A percentile compares a stretch with the other conserved stretches of the same genome.
phyloP scores from a whole-genome alignment of 2,329 filamentous ascomycete genomes.

The Phoma sp. region DNA sequence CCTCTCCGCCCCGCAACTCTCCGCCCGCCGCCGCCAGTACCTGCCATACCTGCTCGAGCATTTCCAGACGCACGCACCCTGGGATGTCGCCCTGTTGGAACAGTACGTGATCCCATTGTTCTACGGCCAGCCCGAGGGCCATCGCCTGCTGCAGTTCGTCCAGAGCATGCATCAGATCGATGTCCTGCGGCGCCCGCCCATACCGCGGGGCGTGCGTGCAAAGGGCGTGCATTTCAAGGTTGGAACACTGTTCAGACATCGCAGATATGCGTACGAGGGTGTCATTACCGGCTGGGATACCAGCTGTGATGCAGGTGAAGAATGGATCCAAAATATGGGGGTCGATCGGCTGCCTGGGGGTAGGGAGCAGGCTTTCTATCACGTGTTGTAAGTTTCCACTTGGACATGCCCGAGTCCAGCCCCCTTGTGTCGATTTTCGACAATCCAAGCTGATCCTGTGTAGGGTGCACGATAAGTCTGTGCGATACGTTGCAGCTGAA shows the following conservation, averaged over 20 bases:
- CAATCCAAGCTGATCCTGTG: not conserved
- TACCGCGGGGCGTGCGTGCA: conserved; percentile 18
- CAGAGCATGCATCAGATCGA: conserved; percentile 63
- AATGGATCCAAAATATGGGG: conserved; percentile 68
- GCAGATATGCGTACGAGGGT: conserved; percentile 77
- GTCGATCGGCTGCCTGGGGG: conserved; percentile 66
- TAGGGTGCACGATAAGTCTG: conserved; percentile 70
- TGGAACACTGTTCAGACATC: conserved; percentile 85
- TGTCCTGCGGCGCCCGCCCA: conserved; percentile 55
- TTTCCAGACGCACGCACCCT: conserved; percentile 69
- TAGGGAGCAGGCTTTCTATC: conserved; percentile 77
- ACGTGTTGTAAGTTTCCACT: conserved; percentile 73
- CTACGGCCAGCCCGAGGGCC: conserved; percentile 58
- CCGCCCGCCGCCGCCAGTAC: conserved; percentile 58
- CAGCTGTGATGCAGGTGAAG: conserved; percentile 63
- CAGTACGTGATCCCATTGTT: conserved; percentile 71
- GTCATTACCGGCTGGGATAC: conserved; percentile 88
- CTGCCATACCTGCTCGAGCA: conserved; percentile 69
- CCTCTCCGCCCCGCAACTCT: conserved; percentile 31
- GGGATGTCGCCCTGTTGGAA: conserved; percentile 74
- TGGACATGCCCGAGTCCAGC: too few species aligned
- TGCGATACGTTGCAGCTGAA: conserved; percentile 79
- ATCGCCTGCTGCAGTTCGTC: conserved; percentile 60
- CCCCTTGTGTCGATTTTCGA: too few species aligned
- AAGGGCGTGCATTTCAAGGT: conserved; percentile 52